phyloP scores from a whole-genome alignment of 2,329 filamentous ascomycete genomes.

The Colletotrichum sp. region DNA sequence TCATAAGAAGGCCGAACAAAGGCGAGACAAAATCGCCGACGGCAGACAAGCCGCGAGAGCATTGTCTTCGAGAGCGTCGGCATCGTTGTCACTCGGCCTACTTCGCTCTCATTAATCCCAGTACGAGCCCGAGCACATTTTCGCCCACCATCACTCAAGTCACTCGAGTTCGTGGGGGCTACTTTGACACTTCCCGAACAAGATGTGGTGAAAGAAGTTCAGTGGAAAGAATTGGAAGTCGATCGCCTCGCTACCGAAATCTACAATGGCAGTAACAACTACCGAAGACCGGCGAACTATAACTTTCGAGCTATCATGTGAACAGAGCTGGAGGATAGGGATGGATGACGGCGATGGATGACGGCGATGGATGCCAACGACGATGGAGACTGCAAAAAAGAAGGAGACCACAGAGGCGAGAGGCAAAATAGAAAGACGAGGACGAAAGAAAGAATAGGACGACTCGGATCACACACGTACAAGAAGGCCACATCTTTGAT shows the following conservation, averaged over 20 bases:
- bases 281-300: not conserved
- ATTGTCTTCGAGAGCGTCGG: not conserved
- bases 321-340: not conserved
- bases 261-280: not conserved
- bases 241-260: not conserved
- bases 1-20: not conserved
- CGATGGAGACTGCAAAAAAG: not conserved
- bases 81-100: not conserved
- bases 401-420: not conserved
- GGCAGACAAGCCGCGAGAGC: fast-evolving
- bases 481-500: not conserved
- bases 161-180: not conserved
- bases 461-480: no score
- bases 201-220: not conserved
- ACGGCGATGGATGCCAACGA: not conserved
- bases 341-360: no score
- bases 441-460: no score
- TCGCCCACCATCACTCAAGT: not conserved
- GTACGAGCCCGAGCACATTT: not conserved
- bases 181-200: not conserved
- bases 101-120: not conserved
- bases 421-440: no score
- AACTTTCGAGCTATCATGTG: not conserved
- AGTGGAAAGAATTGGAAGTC: not conserved
- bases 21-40: not conserved